Percentiles rank a stretch among this genome's conserved stretches.
phyloP scores from a whole-genome alignment of 83 land plant species.

The Thuja plicata region DNA sequence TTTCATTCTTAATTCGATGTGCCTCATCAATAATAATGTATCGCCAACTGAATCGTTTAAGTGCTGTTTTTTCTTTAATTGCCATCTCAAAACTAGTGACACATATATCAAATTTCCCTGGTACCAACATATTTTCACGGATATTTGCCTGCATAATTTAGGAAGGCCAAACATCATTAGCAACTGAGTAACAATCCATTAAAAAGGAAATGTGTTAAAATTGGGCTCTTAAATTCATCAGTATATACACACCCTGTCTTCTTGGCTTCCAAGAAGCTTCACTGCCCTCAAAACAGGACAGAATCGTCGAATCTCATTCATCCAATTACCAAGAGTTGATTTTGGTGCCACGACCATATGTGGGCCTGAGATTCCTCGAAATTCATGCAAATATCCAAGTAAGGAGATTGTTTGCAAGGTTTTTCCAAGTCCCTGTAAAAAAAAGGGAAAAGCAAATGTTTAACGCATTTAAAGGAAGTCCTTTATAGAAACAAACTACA shows the following conservation, averaged over 20 bases:
- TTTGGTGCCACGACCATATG: conserved; percentile 99
- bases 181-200: background rate
- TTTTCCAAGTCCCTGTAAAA: conserved; percentile 87
- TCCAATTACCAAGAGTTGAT: conserved; percentile 99
- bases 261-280: conserved; percentile 95
- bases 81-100: conserved; percentile 99
- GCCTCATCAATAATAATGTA: conserved; percentile 99
- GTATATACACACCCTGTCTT: conserved; percentile 72
- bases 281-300: conserved; percentile 90
- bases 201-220: background rate
- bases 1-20: conserved; percentile 97
- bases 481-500: background rate
- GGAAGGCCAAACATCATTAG: background rate
- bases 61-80: conserved; percentile 84
- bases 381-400: conserved; percentile 91
- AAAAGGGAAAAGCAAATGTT: background rate
- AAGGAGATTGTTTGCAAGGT: conserved; percentile 98
- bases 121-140: conserved; percentile 73
- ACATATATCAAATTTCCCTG: conserved; percentile 98
- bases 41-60: conserved; percentile 96
- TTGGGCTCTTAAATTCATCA: background rate
- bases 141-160: conserved; percentile 63
- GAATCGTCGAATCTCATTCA: conserved; percentile 93
- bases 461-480: background rate
- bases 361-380: conserved; percentile 93